Evolutionary conservation across 768 basidiomycete genomes (phyloP), one percentile per base, ranked within the genome.

Genomic region (Chalciporus chontae): DNA sequence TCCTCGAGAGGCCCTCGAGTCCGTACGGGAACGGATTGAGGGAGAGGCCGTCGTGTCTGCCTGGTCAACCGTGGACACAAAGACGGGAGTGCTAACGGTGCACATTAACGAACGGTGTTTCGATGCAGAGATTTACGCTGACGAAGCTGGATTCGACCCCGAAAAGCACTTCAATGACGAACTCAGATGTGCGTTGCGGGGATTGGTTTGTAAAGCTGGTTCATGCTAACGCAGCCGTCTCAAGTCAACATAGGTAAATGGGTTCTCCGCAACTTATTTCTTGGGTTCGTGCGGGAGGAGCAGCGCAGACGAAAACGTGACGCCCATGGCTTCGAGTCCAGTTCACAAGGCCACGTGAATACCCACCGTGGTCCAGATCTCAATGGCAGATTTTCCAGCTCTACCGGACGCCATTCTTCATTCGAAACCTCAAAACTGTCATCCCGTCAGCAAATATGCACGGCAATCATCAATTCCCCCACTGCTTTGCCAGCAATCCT

Each of bases 71-170:
- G 85, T 90, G 23, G 95, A 97, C 67, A 95, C 94, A 5, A 87
- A 90, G 67, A 84, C 86, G 8, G 95, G 95, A 7, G 80, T 91
- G 19, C 73, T 99, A 52, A 85, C 88, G 2, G 81, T 98, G 4
- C 91, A 96, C 68, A 58, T 99, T 40, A 88, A 80, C 40, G 93
- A 96, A 57, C 77, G 81, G 41, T 91, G 85, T 51, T 98, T 97
- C 64, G 94, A 98, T 48, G 89, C 90, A 6, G 96, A 99, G 69
- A 83, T 95, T 2, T 97, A 94, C 63, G 88, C 90, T 11, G 94
- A 97, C 63, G 94, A 98, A 64, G 81, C 87, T 36, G 91, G 90
- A 17, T 84, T 83, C 61, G 72, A 70, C 0, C 68, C 73, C 23
- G 80, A 85, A 47, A 77, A 77, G 5, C 72, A 77, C 8, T 83